Percentiles rank a stretch among this genome's conserved stretches.
Conservation (phyloP, 805 yeast species). For the Ogataea ramenticola region DNA sequence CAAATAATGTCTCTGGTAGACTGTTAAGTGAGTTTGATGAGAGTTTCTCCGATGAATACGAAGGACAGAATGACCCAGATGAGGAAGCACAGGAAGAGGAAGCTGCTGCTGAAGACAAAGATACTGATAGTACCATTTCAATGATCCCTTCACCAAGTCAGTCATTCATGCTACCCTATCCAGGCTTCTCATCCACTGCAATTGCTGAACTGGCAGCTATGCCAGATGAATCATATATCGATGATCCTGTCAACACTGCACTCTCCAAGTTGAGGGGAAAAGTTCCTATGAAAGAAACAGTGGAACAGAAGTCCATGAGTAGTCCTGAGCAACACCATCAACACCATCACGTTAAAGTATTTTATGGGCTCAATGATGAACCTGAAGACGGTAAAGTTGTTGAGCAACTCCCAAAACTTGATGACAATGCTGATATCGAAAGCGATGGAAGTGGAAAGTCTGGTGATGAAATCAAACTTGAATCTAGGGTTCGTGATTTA, state of each 20-base stretch:
- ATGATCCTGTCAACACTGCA: conserved; percentile 70
- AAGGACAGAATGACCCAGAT: conserved; percentile 1
- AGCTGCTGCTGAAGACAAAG: background rate
- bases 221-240: conserved; percentile 67
- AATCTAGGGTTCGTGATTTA: conserved; percentile 26
- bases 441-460: conserved; percentile 7
- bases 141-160: conserved; percentile 25
- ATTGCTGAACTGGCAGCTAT: conserved; percentile 75
- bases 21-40: conserved; percentile 4
- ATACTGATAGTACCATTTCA: conserved; percentile 15
- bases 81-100: background rate
- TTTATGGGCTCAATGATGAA: conserved; percentile 23
- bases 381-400: background rate
- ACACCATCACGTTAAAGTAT: conserved; percentile 5
- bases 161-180: conserved; percentile 31
- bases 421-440: background rate
- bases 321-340: background rate
- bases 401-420: background rate
- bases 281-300: background rate
- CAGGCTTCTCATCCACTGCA: conserved; percentile 46
- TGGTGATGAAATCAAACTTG: conserved; percentile 24
- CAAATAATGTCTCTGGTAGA: background rate
- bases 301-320: background rate
- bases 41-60: conserved; percentile 22
- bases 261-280: conserved; percentile 75